These are phyloP conservation scores for Fraxinus paxiana DNA, from an alignment of 305 asterid species.

Conservation along the genomic window DNA sequence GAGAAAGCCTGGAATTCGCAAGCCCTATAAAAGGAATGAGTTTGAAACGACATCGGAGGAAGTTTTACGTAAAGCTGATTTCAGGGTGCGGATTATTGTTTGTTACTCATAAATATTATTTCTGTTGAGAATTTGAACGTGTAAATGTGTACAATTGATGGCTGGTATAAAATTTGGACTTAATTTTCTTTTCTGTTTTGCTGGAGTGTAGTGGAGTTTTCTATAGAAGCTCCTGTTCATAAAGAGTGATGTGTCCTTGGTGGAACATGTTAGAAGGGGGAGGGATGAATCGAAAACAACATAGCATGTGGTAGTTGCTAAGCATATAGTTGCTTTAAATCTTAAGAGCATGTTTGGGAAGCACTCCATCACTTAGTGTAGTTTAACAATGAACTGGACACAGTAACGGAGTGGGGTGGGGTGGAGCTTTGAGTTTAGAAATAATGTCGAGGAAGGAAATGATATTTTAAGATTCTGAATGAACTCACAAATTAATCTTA, in stretches of 20 bases:
- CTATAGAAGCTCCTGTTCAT: neutral
- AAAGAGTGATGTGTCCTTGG: neutral
- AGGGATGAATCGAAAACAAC: neutral
- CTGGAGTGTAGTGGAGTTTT: neutral
- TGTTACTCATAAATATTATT: neutral
- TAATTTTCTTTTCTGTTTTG: neutral
- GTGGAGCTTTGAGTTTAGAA: neutral
- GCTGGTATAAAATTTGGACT: neutral
- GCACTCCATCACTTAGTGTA: neutral
- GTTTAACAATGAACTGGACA: neutral
- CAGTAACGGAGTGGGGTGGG: neutral
- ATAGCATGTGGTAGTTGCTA: neutral
- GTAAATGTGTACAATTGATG: neutral
- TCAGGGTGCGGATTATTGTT: slow-evolving; percentile 52
- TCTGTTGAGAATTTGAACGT: slow-evolving; percentile 6
- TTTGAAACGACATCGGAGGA: slow-evolving; percentile 71
- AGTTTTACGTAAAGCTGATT: slow-evolving; percentile 70
- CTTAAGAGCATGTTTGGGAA: neutral
- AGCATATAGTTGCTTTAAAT: neutral
- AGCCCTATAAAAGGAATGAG: slow-evolving; percentile 45
- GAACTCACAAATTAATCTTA: neutral
- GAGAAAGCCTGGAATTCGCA: slow-evolving; percentile 57
- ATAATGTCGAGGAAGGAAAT: neutral
- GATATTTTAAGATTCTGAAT: neutral
- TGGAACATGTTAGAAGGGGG: neutral